Evolutionary conservation across 805 yeast species (phyloP).

Genomic region (Kodamaea jinghongensis): DNA sequence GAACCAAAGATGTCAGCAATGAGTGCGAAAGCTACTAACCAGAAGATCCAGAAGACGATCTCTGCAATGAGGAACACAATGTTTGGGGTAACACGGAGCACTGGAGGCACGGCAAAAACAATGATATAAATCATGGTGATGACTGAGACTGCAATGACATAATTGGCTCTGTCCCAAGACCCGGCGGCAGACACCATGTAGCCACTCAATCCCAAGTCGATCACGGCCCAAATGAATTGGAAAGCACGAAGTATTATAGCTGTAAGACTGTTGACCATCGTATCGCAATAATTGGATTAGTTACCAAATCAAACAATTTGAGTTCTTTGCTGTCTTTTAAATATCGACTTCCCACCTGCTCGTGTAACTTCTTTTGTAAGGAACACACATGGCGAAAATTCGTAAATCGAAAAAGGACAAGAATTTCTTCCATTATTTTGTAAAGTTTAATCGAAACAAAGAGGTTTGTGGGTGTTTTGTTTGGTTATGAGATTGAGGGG

Average conservation of each 20-base stretch:
- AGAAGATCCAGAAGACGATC: constrained; percentile 17
- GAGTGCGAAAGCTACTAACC: constrained; percentile 23
- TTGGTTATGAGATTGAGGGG: too few relatives aligned
- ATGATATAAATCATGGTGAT: not conserved
- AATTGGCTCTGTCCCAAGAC: not conserved
- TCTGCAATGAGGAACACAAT: constrained; percentile 16
- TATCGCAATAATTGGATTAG: too few relatives aligned
- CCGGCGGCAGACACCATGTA: not conserved
- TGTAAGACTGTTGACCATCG: too few relatives aligned
- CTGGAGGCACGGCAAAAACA: constrained; percentile 10
- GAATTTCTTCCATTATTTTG: too few relatives aligned
- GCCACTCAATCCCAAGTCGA: not conserved
- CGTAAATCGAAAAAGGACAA: too few relatives aligned
- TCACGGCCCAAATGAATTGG: not conserved
- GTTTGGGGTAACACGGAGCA: constrained; percentile 12
- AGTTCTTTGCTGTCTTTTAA: too few relatives aligned
- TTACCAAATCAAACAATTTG: too few relatives aligned
- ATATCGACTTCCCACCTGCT: too few relatives aligned
- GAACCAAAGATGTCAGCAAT: constrained; percentile 21
- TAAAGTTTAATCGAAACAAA: too few relatives aligned
- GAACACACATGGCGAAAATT: too few relatives aligned
- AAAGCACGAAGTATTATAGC: not conserved
- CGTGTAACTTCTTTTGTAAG: too few relatives aligned
- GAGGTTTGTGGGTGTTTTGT: too few relatives aligned
- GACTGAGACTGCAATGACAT: not conserved